Percentiles rank a stretch among this genome's conserved stretches.
These are phyloP conservation scores for Quaeritorhiza haematococci DNA, from an alignment of 371 early-diverging fungal species.

Conservation along the genomic window DNA sequence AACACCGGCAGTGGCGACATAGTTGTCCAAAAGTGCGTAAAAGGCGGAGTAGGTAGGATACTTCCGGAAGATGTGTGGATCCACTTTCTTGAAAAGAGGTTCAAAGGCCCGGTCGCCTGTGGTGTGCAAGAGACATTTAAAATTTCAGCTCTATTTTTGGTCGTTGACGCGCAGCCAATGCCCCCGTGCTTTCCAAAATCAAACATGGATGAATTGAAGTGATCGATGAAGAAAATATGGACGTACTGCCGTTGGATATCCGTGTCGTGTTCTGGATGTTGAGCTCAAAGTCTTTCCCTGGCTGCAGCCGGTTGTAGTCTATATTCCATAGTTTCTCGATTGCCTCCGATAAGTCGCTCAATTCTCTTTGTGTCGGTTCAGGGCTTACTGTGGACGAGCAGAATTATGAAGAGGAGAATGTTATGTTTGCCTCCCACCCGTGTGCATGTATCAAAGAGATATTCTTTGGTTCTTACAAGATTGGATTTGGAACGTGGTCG, in stretches of 20 bases:
- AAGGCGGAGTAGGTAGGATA: constrained; percentile 36
- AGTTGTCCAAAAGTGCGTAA: constrained; percentile 40
- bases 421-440: neutral
- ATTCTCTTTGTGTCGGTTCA: constrained; percentile 20
- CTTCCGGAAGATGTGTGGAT: constrained; percentile 13
- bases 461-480: neutral
- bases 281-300: constrained; percentile 30
- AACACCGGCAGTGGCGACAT: constrained; percentile 30
- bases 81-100: constrained; percentile 32
- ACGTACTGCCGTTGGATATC: constrained; percentile 10
- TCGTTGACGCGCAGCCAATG: neutral
- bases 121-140: neutral
- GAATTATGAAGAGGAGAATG: neutral
- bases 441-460: neutral
- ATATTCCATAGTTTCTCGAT: constrained; percentile 29
- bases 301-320: constrained; percentile 36
- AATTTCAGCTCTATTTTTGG: neutral
- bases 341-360: constrained; percentile 16
- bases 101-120: constrained; percentile 16
- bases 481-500: too few relatives aligned
- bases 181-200: too few relatives aligned
- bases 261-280: constrained; percentile 24
- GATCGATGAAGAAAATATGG: too few relatives aligned
- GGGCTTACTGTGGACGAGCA: neutral
- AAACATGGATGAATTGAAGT: too few relatives aligned